Conservation (phyloP, 805 yeast genomes). For the Wickerhamomyces bisporus region DNA sequence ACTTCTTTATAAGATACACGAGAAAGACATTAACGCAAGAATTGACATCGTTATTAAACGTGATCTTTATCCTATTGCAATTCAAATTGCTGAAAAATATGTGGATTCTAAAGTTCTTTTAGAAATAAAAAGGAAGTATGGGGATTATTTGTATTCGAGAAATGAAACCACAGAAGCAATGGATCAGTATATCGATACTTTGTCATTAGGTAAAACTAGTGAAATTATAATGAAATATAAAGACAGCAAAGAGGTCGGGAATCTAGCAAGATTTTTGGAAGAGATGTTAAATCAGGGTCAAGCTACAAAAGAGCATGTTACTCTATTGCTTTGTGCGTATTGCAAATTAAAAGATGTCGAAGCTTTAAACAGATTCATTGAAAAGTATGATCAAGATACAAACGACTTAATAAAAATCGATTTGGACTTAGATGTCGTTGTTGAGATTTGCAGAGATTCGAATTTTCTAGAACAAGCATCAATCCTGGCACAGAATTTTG, state of each 20-base stretch:
- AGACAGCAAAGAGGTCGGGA: constrained; percentile 66
- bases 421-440: constrained; percentile 64
- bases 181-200: constrained; percentile 60
- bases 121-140: constrained; percentile 53
- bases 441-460: constrained; percentile 68
- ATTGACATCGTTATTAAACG: constrained; percentile 63
- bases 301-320: constrained; percentile 77
- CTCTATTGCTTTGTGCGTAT: constrained; percentile 70
- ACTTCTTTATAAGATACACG: constrained; percentile 58
- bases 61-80: constrained; percentile 68
- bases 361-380: constrained; percentile 54
- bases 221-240: constrained; percentile 75
- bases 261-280: constrained; percentile 59
- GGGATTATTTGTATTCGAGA: constrained; percentile 63
- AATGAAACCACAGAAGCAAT: constrained; percentile 68
- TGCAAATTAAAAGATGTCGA: constrained; percentile 66
- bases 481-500: constrained; percentile 60
- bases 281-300: constrained; percentile 47
- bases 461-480: constrained; percentile 65
- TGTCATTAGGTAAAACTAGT: constrained; percentile 57
- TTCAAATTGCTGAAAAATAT: constrained; percentile 49
- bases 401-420: constrained; percentile 30
- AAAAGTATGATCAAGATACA: constrained; percentile 33
- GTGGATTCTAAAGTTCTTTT: constrained; percentile 28
- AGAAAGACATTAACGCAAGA: constrained; percentile 62